Percentiles rank a stretch among this genome's conserved stretches.
These are phyloP conservation scores for Phaeophleospora eucalypticola DNA, from an alignment of 2,329 filamentous ascomycete species.

Conservation along the genomic window DNA sequence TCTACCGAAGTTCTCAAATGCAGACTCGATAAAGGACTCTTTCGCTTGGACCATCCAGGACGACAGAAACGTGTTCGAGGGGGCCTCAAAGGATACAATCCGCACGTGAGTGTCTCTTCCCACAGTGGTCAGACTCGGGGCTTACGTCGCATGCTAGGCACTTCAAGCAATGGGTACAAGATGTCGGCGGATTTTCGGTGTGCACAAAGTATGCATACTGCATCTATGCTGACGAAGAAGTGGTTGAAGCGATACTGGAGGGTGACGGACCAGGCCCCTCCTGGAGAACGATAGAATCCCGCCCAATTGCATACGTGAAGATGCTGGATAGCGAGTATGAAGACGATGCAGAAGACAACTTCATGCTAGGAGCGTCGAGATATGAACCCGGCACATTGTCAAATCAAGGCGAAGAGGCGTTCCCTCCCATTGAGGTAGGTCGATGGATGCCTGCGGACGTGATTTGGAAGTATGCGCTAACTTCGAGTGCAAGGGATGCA, in stretches of 20 bases:
- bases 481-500: too few relatives aligned
- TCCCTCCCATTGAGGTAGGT: too few relatives aligned
- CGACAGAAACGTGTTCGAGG: neutral
- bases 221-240: constrained; percentile 9
- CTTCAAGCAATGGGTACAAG: constrained; percentile 3
- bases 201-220: constrained; percentile 1
- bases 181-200: neutral
- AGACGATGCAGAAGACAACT: too few relatives aligned
- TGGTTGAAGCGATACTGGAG: neutral
- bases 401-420: too few relatives aligned
- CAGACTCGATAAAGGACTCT: neutral
- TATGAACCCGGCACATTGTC: too few relatives aligned
- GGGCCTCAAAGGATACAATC: neutral
- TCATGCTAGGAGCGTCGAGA: too few relatives aligned
- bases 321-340: neutral
- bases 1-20: too few relatives aligned
- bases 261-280: neutral
- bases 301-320: neutral
- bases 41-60: constrained; percentile 1
- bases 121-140: too few relatives aligned
- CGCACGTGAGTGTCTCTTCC: constrained; percentile 3
- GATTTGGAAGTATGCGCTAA: too few relatives aligned
- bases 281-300: too few relatives aligned
- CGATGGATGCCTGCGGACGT: too few relatives aligned
- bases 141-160: neutral